Conservation (phyloP, 805 yeast species). For the Teunomyces funiuensis region DNA sequence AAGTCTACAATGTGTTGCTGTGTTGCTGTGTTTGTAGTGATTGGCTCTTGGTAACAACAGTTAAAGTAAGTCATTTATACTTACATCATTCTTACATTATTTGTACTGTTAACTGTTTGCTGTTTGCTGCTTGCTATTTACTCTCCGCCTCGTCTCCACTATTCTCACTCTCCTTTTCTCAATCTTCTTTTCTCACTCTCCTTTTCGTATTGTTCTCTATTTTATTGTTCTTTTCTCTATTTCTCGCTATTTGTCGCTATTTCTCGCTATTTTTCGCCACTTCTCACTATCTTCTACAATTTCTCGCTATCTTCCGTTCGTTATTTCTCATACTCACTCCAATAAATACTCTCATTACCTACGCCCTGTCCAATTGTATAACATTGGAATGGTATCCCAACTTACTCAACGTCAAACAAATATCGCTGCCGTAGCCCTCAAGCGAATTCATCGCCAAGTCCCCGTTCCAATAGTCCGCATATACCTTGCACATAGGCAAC, state of each 20-base stretch:
- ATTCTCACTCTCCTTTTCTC: not conserved
- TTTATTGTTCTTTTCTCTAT: no score
- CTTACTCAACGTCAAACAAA: constrained; percentile 74
- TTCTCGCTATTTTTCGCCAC: not conserved
- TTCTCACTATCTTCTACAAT: not conserved
- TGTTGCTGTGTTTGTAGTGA: no score
- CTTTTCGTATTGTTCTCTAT: no score
- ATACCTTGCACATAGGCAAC: constrained; percentile 87
- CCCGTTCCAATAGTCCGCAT: constrained; percentile 97
- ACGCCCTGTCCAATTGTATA: constrained; percentile 72
- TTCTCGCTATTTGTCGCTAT: no score
- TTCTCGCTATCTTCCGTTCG: not conserved
- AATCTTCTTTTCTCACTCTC: not conserved
- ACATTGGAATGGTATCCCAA: constrained; percentile 67
- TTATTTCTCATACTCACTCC: not conserved
- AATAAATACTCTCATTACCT: constrained; percentile 8
- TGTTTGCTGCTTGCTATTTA: no score
- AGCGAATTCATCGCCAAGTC: constrained; percentile 76
- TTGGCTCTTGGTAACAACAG: no score
- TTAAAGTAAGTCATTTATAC: no score
- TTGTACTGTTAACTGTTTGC: no score
- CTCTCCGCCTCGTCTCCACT: no score
- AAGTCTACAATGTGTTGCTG: no score
- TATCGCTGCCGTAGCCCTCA: constrained; percentile 92
- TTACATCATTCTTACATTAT: no score